Percentiles rank a stretch among this genome's conserved stretches.
These are phyloP conservation scores for Lotus japonicus DNA, from an alignment of 306 rosid species.

Conservation along the genomic window DNA sequence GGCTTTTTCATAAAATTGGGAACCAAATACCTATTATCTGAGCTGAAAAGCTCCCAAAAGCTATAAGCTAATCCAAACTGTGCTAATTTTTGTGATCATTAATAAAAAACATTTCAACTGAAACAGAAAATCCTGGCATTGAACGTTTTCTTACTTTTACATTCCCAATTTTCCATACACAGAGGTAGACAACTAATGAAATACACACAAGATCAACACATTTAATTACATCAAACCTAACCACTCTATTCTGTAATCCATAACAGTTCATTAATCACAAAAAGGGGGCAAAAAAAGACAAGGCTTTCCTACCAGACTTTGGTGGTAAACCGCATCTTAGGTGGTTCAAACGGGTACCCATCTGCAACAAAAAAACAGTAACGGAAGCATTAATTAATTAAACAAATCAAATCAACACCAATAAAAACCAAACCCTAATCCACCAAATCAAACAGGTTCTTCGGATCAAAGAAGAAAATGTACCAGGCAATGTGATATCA, in stretches of 20 bases:
- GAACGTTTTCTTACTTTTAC: neutral
- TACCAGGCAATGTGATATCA: slow-evolving; percentile 87
- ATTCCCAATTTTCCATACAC: neutral
- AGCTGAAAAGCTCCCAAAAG: too few relatives aligned
- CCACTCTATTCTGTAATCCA: neutral
- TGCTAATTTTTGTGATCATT: too few relatives aligned
- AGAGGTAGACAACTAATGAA: neutral
- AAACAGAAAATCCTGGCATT: neutral
- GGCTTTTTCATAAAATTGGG: too few relatives aligned
- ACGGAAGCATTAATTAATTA: too few relatives aligned
- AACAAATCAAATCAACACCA: neutral
- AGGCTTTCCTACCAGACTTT: slow-evolving; percentile 70
- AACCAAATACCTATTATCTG: too few relatives aligned
- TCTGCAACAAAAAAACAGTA: slow-evolving; percentile 63
- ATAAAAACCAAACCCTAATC: slow-evolving; percentile 7
- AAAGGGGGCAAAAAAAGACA: neutral
- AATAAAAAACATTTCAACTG: too few relatives aligned
- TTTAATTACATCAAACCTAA: neutral
- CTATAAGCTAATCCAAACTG: too few relatives aligned
- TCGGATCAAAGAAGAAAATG: slow-evolving; percentile 24
- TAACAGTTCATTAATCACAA: neutral
- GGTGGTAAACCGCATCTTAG: slow-evolving; percentile 87
- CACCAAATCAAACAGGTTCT: neutral
- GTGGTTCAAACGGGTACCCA: slow-evolving; percentile 97
- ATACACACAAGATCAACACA: neutral